Evolutionary conservation across 768 basidiomycete genomes (phyloP).

Genomic region (Pseudohyphozyma bogoriensis): DNA sequence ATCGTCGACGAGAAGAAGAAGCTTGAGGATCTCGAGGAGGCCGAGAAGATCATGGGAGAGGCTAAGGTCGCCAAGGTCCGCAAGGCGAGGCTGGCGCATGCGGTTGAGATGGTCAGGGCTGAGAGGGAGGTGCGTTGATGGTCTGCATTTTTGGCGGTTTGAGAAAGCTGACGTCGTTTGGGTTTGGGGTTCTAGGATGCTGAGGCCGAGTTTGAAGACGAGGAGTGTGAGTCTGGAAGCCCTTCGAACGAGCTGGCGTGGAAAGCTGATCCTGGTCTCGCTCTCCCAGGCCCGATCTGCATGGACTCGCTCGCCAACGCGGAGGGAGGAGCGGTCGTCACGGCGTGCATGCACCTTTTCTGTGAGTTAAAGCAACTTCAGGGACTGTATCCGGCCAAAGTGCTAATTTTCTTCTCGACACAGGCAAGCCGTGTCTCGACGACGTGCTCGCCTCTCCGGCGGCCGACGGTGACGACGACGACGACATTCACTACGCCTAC

Average conservation of each 20-base stretch:
- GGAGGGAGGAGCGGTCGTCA: slow-evolving; percentile 43
- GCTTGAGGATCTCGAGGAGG: slow-evolving; percentile 36
- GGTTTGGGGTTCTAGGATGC: slow-evolving; percentile 38
- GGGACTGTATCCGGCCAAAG: no score
- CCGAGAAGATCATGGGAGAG: slow-evolving; percentile 2
- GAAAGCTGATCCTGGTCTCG: no score
- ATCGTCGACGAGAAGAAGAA: slow-evolving; percentile 35
- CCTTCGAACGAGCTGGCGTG: no score
- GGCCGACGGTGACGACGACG: slow-evolving; percentile 40
- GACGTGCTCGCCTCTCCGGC: slow-evolving; percentile 44
- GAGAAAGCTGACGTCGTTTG: neutral
- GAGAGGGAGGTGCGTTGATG: slow-evolving; percentile 47
- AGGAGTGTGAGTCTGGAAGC: no score
- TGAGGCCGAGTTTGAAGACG: slow-evolving; percentile 45
- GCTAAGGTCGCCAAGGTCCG: slow-evolving; percentile 12
- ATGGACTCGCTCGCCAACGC: slow-evolving; percentile 40
- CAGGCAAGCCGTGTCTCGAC: no score
- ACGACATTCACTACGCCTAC: slow-evolving; percentile 36
- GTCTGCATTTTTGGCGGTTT: neutral
- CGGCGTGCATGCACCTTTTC: slow-evolving; percentile 48
- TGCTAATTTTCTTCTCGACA: no score
- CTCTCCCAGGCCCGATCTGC: no score
- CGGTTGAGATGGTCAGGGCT: slow-evolving; percentile 44
- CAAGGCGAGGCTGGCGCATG: slow-evolving; percentile 23
- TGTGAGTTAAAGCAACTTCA: neutral